Conservation (phyloP, 2,329 filamentous ascomycete species). For the Macroventuria anomochaeta region DNA sequence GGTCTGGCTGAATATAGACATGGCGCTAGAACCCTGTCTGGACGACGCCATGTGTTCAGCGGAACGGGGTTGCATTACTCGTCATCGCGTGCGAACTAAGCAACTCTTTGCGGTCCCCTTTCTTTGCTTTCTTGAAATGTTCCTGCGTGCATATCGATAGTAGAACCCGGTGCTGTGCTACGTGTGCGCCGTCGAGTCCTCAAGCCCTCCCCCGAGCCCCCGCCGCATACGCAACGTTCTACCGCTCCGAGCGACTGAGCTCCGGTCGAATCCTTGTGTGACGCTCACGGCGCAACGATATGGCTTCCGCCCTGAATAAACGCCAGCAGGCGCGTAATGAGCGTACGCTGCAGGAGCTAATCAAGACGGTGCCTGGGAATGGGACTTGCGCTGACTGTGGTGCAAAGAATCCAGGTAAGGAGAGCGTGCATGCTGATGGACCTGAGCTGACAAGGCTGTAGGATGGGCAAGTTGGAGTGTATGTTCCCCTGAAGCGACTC, state of each 20-base stretch:
- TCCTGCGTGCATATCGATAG: slow-evolving; percentile 8
- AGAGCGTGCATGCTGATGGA: slow-evolving; percentile 11
- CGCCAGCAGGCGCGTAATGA: slow-evolving; percentile 98
- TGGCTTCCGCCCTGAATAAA: slow-evolving; percentile 84
- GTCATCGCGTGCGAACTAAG: slow-evolving; percentile 18
- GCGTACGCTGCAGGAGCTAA: slow-evolving; percentile 85
- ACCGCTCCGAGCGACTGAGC: slow-evolving; percentile 6
- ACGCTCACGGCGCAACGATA: slow-evolving; percentile 46
- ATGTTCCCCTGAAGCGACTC: slow-evolving; percentile 48
- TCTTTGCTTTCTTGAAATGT: slow-evolving; percentile 9
- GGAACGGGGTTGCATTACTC: slow-evolving; percentile 19
- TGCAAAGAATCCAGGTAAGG: slow-evolving; percentile 86
- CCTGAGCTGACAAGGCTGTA: slow-evolving; percentile 52
- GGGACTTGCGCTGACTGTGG: slow-evolving; percentile 93
- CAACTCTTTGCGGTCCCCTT: slow-evolving; percentile 13
- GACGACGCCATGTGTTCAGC: slow-evolving; percentile 19
- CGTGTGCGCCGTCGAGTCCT: slow-evolving; percentile 9
- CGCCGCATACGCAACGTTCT: slow-evolving; percentile 18
- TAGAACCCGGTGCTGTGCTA: slow-evolving; percentile 13
- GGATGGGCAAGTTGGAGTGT: slow-evolving; percentile 98
- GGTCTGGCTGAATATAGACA: slow-evolving; percentile 4
- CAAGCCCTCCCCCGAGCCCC: slow-evolving; percentile 11
- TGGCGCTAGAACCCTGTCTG: slow-evolving; percentile 14
- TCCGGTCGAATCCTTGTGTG: slow-evolving; percentile 10
- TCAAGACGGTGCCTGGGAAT: slow-evolving; percentile 85